Base-by-base conservation (phyloP, 805 yeast species). In the Starmerella sirachaensis region DNA sequence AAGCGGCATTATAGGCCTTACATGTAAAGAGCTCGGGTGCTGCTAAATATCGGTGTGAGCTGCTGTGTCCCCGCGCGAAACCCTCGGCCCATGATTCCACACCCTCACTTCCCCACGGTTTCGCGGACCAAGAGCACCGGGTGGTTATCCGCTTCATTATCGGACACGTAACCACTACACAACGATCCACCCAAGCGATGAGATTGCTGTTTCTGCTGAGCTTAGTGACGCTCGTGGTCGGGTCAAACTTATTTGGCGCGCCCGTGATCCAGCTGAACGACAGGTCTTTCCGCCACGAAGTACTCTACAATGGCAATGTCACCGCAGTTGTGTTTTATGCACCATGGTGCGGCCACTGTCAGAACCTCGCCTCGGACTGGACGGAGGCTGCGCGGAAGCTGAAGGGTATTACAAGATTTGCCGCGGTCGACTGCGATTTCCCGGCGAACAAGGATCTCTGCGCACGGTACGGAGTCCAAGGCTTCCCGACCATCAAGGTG, bases 341-440 rank as follows among this genome's bases (percentile, higher is more conserved):
- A 33, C 93, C 96, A 58, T 88, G 97, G 96, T 86, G 94, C 68
- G 93, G 94, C 32, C 94, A 85, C 69, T 84, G 95, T 69, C 84
- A 83, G 67, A 69, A 74, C 40, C 62, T 88, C 35, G 71, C 74
- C 41, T 76, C 79, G 3, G 73, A 72, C 2, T 78, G 66, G 57
- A 62, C 65, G 33, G 76, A 76, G 52, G 72, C 77, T 11, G 93
- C 81, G 6, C 71, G 70, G 35, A 57, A 61, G 20, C 62, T 81
- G 6, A 68, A 70, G 20, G 65, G 62, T 6, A 47, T 60, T 13
- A 68, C 59, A 9, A 53, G 51, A 13, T 78, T 84, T 13, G 94
- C 74, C 3, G 81, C 94, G 12, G 85, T 91, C 5, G 76, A 88
- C 56, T 91, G 98, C 62, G 94, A 88, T 52, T 65, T 68, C 34